Evolutionary conservation across 2,329 filamentous ascomycete species (phyloP).

Genomic region (Calonectria montana): DNA sequence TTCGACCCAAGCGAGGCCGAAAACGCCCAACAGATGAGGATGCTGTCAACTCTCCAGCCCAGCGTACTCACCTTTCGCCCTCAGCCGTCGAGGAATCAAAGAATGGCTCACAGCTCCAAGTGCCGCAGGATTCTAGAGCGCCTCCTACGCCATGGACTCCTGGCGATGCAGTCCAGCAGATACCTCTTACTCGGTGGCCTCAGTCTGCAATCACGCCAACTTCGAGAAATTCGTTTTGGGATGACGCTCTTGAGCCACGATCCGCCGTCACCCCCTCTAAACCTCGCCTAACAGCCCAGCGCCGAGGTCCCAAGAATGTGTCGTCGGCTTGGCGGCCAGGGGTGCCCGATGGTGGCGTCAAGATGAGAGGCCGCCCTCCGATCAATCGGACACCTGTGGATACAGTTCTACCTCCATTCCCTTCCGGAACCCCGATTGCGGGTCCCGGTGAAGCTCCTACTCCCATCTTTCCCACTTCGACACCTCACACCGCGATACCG

Average conservation of each 20-base stretch:
- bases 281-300: conserved; percentile 55
- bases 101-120: conserved; percentile 55
- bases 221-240: conserved; percentile 64
- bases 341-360: conserved; percentile 71
- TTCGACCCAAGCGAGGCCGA: conserved; percentile 70
- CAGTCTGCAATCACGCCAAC: conserved; percentile 81
- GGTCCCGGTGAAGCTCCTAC: conserved; percentile 22
- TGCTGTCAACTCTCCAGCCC: conserved; percentile 60
- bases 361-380: conserved; percentile 83
- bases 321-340: conserved; percentile 89
- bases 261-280: conserved; percentile 80
- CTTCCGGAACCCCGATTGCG: conserved; percentile 20
- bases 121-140: conserved; percentile 56
- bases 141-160: conserved; percentile 50
- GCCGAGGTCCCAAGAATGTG: conserved; percentile 85
- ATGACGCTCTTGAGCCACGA: conserved; percentile 71
- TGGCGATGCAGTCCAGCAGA: conserved; percentile 57
- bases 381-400: conserved; percentile 71
- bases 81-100: conserved; percentile 55
- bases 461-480: conserved; percentile 17
- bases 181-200: conserved; percentile 77
- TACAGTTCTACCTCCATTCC: conserved; percentile 49
- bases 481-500: conserved; percentile 5
- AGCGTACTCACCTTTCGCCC: conserved; percentile 71
- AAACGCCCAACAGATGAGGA: conserved; percentile 74